Conservation (phyloP, 106 monocot species). For the Dioscorea zingiberensis region DNA sequence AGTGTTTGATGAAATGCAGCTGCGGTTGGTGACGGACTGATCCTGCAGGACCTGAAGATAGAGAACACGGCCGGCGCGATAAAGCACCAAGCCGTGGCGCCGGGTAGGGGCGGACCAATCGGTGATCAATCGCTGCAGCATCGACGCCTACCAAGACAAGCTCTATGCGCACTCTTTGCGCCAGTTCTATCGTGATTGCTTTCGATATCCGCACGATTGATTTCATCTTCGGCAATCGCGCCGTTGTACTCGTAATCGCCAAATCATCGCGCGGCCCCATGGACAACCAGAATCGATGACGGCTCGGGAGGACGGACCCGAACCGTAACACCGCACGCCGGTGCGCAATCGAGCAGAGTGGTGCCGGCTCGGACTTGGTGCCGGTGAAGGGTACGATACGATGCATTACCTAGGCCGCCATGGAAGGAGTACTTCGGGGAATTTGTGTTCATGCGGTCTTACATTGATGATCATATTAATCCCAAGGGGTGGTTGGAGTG, state of each 20-base stretch:
- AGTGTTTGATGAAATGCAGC: constrained; percentile 22
- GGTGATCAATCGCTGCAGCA: constrained; percentile 27
- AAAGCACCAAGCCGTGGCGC: constrained; percentile 66
- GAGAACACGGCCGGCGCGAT: constrained; percentile 62
- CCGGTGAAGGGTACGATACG: constrained; percentile 6
- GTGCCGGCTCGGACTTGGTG: constrained; percentile 12
- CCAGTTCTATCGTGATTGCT: constrained; percentile 37
- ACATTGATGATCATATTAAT: constrained; percentile 14
- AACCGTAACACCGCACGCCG: constrained; percentile 38
- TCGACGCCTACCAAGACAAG: constrained; percentile 36
- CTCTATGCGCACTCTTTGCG: constrained; percentile 33
- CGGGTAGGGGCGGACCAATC: constrained; percentile 23
- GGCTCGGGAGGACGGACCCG: constrained; percentile 29
- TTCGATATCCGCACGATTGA: constrained; percentile 31
- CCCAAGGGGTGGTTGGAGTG: constrained; percentile 34
- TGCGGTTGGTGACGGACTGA: constrained; percentile 25
- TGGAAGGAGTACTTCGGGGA: constrained; percentile 48
- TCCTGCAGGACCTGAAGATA: constrained; percentile 36
- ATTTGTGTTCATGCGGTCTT: constrained; percentile 35
- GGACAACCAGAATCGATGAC: constrained; percentile 23
- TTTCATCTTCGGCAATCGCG: constrained; percentile 41
- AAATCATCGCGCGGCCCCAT: constrained; percentile 19
- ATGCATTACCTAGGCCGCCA: constrained; percentile 31
- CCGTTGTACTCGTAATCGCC: constrained; percentile 37
- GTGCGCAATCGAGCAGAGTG: constrained; percentile 21